Evolutionary conservation across 2,329 filamentous ascomycete genomes (phyloP).

Genomic region (Botryotinia narcissicola): DNA sequence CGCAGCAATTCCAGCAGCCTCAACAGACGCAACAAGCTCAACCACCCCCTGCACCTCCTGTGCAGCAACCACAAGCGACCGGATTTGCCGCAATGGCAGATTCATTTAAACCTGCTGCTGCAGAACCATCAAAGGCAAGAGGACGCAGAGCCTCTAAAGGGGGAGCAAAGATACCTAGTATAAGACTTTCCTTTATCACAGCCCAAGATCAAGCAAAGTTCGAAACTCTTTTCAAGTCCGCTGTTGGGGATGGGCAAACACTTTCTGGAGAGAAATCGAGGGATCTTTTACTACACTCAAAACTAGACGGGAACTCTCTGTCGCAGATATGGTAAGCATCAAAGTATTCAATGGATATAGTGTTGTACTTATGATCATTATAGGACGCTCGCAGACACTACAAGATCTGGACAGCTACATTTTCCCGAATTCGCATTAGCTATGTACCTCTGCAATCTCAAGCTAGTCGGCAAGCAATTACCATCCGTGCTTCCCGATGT

Average conservation of each 20-base stretch:
- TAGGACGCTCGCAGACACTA: slow-evolving; percentile 91
- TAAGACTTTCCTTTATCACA: slow-evolving; percentile 92
- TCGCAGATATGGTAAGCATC: slow-evolving; percentile 83
- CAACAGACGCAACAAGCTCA: slow-evolving; percentile 47
- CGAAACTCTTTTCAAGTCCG: slow-evolving; percentile 95
- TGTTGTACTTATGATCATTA: slow-evolving; percentile 28
- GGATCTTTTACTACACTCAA: slow-evolving; percentile 84
- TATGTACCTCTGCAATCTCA: slow-evolving; percentile 98
- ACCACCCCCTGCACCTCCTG: slow-evolving; percentile 54
- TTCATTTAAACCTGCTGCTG: slow-evolving; percentile 56
- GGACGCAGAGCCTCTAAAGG: slow-evolving; percentile 51
- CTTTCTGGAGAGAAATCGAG: slow-evolving; percentile 91
- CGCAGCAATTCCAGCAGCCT: slow-evolving; percentile 36
- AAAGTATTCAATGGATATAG: slow-evolving; percentile 17
- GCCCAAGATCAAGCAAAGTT: slow-evolving; percentile 94
- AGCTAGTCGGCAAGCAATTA: slow-evolving; percentile 79
- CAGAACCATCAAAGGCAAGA: slow-evolving; percentile 43
- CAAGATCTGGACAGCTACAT: slow-evolving; percentile 90
- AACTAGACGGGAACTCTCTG: slow-evolving; percentile 80
- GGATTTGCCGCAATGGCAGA: slow-evolving; percentile 66
- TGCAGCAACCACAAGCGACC: slow-evolving; percentile 64
- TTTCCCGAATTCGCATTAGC: slow-evolving; percentile 97
- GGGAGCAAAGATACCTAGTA: slow-evolving; percentile 82
- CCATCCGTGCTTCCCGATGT: slow-evolving; percentile 75
- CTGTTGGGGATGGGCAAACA: slow-evolving; percentile 78